A percentile compares a stretch with the other conserved stretches of the same genome.
Evolutionary conservation across 2,329 filamentous ascomycete species (phyloP).

Genomic region (Fusarium mundagurra): DNA sequence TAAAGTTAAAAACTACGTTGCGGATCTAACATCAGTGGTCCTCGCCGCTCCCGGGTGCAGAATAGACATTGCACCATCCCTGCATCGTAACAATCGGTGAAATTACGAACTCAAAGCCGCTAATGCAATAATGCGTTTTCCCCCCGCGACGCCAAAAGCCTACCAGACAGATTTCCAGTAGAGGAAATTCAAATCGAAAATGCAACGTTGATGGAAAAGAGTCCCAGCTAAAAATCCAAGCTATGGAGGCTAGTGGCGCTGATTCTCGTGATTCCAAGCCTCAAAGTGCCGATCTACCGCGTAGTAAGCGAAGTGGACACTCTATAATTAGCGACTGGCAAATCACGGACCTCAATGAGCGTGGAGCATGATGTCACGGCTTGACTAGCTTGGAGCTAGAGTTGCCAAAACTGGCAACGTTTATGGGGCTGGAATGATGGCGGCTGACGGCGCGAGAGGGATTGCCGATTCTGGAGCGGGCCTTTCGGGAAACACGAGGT

Average conservation of each 20-base stretch:
- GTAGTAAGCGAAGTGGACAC: background rate
- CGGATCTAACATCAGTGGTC: background rate
- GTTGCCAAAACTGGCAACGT: fast-evolving
- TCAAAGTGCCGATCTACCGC: slow-evolving; percentile 2
- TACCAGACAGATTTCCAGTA: too few species aligned
- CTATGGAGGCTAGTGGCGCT: background rate
- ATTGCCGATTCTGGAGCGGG: background rate
- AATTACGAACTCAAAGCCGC: background rate
- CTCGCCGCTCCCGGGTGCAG: background rate
- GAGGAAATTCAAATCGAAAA: background rate
- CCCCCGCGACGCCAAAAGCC: too few species aligned
- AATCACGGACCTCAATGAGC: background rate
- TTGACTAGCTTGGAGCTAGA: background rate
- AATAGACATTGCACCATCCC: background rate
- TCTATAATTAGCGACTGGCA: slow-evolving; percentile 22
- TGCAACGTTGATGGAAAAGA: slow-evolving; percentile 3
- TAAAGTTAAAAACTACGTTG: slow-evolving; percentile 1
- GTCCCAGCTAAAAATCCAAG: background rate
- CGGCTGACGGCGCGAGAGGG: background rate
- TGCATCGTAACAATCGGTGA: background rate
- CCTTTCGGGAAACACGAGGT: background rate
- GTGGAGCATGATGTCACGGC: background rate
- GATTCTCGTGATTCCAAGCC: slow-evolving; percentile 8
- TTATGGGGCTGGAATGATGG: background rate
- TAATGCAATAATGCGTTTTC: background rate